Evolutionary conservation across 495 filamentous ascomycete genomes (phyloP).

Genomic region (Xylaria venustula): DNA sequence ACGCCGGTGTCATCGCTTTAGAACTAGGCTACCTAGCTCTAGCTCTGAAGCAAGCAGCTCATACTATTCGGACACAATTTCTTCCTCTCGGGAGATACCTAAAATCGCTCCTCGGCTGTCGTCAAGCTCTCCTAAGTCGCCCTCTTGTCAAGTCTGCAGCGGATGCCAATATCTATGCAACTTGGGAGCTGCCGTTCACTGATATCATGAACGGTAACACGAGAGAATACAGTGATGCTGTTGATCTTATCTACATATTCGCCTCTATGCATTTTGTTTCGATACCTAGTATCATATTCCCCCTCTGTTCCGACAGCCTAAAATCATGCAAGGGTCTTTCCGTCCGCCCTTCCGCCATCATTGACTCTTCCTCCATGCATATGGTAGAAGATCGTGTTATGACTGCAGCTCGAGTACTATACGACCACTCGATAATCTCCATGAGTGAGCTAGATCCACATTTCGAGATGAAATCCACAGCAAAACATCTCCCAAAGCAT

Average conservation of each 20-base stretch:
- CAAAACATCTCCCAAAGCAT: slow-evolving; percentile 12
- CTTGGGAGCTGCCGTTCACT: slow-evolving; percentile 27
- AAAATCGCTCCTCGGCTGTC: slow-evolving; percentile 15
- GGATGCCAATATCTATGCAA: slow-evolving; percentile 23
- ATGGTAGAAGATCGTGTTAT: slow-evolving; percentile 2
- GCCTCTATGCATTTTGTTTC: slow-evolving; percentile 38
- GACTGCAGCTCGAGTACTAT: slow-evolving; percentile 6
- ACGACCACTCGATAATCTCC: slow-evolving; percentile 7
- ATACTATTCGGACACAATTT: slow-evolving; percentile 21
- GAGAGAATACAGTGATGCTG: slow-evolving; percentile 20
- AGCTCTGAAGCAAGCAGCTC: slow-evolving; percentile 27
- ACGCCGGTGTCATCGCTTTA: slow-evolving; percentile 17
- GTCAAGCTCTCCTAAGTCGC: slow-evolving; percentile 16
- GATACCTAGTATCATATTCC: slow-evolving; percentile 20
- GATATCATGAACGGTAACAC: slow-evolving; percentile 17
- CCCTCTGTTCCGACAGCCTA: not conserved
- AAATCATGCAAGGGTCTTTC: not conserved
- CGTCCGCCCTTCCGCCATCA: not conserved
- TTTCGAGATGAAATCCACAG: slow-evolving; percentile 24
- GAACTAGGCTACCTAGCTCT: slow-evolving; percentile 25
- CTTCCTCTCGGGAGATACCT: slow-evolving; percentile 20
- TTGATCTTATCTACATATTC: slow-evolving; percentile 28
- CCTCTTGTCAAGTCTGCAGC: slow-evolving; percentile 10
- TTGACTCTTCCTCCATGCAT: not conserved
- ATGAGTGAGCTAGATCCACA: slow-evolving; percentile 20